These are phyloP conservation scores for Podospora pseudopauciseta DNA, from an alignment of 495 filamentous ascomycete species.

Conservation along the genomic window DNA sequence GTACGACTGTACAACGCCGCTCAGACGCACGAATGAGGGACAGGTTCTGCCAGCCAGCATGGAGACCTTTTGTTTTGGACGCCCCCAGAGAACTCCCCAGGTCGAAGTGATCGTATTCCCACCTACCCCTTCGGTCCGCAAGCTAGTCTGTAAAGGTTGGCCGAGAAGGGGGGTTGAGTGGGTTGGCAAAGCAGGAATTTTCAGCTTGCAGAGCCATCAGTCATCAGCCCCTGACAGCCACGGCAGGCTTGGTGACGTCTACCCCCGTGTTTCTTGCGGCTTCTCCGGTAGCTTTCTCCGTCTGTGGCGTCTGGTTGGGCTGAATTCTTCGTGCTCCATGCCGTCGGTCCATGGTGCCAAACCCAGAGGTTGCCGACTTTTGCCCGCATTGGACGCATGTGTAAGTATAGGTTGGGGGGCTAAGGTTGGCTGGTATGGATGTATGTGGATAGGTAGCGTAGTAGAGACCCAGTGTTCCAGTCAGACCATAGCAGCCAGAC, in stretches of 20 bases:
- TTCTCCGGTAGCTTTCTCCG: background rate
- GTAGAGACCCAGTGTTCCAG: slow-evolving; percentile 2
- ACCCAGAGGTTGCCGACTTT: background rate
- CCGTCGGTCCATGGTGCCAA: background rate
- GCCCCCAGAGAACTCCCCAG: background rate
- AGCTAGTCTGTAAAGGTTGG: slow-evolving; percentile 5
- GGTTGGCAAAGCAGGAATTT: slow-evolving; percentile 1
- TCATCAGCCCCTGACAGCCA: slow-evolving; percentile 3
- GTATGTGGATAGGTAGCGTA: background rate
- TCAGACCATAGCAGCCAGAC: background rate
- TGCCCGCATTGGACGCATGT: background rate
- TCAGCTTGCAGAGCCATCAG: slow-evolving; percentile 7
- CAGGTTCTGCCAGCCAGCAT: background rate
- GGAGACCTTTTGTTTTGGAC: slow-evolving; percentile 2
- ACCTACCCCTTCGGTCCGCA: background rate
- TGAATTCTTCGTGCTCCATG: background rate
- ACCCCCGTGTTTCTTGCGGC: background rate
- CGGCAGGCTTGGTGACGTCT: background rate
- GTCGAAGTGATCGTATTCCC: slow-evolving; percentile 3
- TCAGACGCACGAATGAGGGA: slow-evolving; percentile 16
- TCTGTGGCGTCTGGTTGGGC: background rate
- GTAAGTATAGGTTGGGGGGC: background rate
- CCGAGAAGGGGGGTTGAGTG: slow-evolving; percentile 8
- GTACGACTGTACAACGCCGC: slow-evolving; percentile 15
- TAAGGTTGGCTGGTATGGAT: background rate